Conservation (phyloP, 345 rosid genomes). For the Lagerstroemia speciosa region DNA sequence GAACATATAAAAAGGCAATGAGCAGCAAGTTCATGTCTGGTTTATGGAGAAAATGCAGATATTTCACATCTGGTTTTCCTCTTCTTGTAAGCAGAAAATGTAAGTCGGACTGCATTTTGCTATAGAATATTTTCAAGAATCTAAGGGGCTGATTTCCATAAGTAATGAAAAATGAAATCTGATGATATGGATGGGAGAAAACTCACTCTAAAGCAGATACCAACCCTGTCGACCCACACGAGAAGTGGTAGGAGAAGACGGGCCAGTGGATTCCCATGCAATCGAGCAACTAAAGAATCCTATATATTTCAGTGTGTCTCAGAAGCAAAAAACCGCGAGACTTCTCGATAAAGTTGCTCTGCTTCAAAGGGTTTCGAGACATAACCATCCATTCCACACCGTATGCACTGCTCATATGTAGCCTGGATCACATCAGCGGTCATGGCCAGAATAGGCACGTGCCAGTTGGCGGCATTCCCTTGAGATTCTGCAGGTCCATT, state of each 20-base stretch:
- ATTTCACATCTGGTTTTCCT: too few relatives aligned
- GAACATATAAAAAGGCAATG: not conserved
- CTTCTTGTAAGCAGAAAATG: too few relatives aligned
- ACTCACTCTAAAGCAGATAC: not conserved
- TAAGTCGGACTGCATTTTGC: too few relatives aligned
- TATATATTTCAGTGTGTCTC: not conserved
- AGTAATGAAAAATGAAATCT: not conserved
- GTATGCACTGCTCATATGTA: constrained; percentile 57
- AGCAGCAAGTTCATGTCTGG: not conserved
- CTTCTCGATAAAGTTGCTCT: constrained; percentile 66
- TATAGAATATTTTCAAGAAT: too few relatives aligned
- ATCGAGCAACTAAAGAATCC: not conserved
- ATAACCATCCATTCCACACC: constrained; percentile 78
- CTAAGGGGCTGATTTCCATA: too few relatives aligned
- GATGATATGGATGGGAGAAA: not conserved
- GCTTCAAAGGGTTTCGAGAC: constrained; percentile 96
- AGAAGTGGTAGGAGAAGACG: not conserved
- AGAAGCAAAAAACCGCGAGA: constrained; percentile 50
- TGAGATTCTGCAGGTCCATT: constrained; percentile 24
- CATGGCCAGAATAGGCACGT: constrained; percentile 78
- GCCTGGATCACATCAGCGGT: constrained; percentile 96
- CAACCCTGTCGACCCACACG: not conserved
- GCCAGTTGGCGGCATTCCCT: constrained; percentile 34
- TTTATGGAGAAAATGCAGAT: not conserved
- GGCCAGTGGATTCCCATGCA: not conserved